Percentiles rank a stretch among this genome's conserved stretches.
These are phyloP conservation scores for Emergomyces orientalis DNA, from an alignment of 2,329 filamentous ascomycete genomes.

Conservation along the genomic window DNA sequence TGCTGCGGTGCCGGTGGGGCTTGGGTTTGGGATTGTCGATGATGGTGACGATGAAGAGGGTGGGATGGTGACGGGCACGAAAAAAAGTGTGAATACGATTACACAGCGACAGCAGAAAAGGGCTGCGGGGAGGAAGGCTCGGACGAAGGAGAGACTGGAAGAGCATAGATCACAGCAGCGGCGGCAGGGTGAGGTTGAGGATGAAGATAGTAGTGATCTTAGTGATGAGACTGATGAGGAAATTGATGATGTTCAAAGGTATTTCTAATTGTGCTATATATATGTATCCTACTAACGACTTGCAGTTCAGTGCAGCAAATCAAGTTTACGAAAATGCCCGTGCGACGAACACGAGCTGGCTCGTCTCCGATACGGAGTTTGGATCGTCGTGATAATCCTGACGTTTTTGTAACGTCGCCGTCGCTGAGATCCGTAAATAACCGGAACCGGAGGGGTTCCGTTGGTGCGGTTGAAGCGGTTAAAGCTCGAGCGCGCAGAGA, in stretches of 20 bases:
- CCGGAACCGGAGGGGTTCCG: slow-evolving; percentile 45
- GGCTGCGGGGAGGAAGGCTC: slow-evolving; percentile 15
- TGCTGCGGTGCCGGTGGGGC: slow-evolving; percentile 10
- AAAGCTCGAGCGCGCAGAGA: slow-evolving; percentile 50
- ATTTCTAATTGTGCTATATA: neutral
- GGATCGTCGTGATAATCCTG: slow-evolving; percentile 36
- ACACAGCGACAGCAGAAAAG: slow-evolving; percentile 35
- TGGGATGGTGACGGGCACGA: slow-evolving; percentile 53
- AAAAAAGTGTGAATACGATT: slow-evolving; percentile 45
- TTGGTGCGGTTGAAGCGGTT: slow-evolving; percentile 46
- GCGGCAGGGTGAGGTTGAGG: slow-evolving; percentile 43
- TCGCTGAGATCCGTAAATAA: slow-evolving; percentile 41
- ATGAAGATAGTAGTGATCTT: slow-evolving; percentile 57
- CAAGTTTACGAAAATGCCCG: slow-evolving; percentile 91
- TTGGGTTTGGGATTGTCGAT: slow-evolving; percentile 28
- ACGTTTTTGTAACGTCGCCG: slow-evolving; percentile 49
- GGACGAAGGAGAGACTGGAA: slow-evolving; percentile 16
- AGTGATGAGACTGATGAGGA: slow-evolving; percentile 60
- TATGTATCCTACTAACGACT: neutral
- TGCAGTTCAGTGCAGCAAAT: slow-evolving; percentile 74
- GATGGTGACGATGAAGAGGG: slow-evolving; percentile 54
- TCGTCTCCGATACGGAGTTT: slow-evolving; percentile 69
- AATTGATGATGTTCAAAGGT: slow-evolving; percentile 37
- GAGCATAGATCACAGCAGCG: slow-evolving; percentile 20
- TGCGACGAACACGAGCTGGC: slow-evolving; percentile 65